Evolutionary conservation across 1,284 basidiomycete species (phyloP).

Genomic region (Apiotrichum mycotoxinovorans): DNA sequence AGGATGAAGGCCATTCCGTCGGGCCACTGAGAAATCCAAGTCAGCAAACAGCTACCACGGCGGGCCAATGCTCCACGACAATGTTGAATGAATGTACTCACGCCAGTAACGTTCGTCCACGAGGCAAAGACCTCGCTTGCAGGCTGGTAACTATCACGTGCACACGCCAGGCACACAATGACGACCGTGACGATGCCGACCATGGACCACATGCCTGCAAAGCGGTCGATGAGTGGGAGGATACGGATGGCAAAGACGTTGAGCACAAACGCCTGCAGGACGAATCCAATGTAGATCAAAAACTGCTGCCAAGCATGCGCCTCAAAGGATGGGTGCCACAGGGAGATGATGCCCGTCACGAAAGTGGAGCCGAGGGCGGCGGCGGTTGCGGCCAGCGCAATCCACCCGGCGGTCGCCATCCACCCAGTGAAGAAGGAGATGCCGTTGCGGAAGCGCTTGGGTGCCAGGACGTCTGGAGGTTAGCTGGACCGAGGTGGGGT

Average conservation of each 20-base stretch:
- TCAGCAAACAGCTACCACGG: too few relatives aligned
- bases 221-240: slow-evolving; percentile 14
- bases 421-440: slow-evolving; percentile 16
- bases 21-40: slow-evolving; percentile 13
- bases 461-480: slow-evolving; percentile 3
- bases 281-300: slow-evolving; percentile 12
- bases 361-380: slow-evolving; percentile 28
- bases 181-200: slow-evolving; percentile 42
- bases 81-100: neutral
- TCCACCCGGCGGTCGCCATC: slow-evolving; percentile 40
- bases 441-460: neutral
- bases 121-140: slow-evolving; percentile 44
- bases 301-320: slow-evolving; percentile 11
- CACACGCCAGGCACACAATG: slow-evolving; percentile 32
- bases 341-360: slow-evolving; percentile 24
- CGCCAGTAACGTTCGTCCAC: slow-evolving; percentile 34
- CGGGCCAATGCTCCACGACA: neutral
- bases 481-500: neutral
- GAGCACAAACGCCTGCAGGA: slow-evolving; percentile 2
- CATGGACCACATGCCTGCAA: slow-evolving; percentile 32
- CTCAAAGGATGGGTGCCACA: slow-evolving; percentile 9
- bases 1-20: slow-evolving; percentile 43
- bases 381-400: slow-evolving; percentile 43
- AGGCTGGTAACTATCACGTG: slow-evolving; percentile 32
- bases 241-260: slow-evolving; percentile 14